Percentiles rank a stretch among this genome's conserved stretches.
Evolutionary conservation across 257 asterid species (phyloP).

Genomic region (Echites panduratus): DNA sequence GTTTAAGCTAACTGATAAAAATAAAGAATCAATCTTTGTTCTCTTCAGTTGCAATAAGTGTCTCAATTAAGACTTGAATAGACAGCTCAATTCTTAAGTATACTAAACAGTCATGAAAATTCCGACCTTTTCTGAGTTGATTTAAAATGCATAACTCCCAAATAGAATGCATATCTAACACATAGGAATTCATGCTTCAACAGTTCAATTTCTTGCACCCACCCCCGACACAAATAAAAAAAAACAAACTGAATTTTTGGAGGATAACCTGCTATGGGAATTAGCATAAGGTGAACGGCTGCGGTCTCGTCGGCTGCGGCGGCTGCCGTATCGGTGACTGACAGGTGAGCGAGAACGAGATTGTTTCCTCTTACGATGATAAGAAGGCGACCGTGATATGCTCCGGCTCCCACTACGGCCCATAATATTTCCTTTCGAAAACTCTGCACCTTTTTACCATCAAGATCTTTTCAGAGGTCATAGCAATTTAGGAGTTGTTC

Average conservation of each 20-base stretch:
- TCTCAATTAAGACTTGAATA: background rate
- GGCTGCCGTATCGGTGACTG: slow-evolving; percentile 41
- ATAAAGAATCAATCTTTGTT: background rate
- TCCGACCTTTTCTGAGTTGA: background rate
- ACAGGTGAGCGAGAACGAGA: slow-evolving; percentile 81
- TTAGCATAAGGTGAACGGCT: slow-evolving; percentile 50
- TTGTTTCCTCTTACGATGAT: slow-evolving; percentile 53
- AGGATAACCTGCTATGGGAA: slow-evolving; percentile 36
- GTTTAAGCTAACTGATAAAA: background rate
- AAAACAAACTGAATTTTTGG: slow-evolving; percentile 6
- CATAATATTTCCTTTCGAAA: background rate
- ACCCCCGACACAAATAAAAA: background rate
- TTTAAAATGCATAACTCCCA: background rate
- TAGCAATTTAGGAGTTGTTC: no score
- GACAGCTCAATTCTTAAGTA: background rate
- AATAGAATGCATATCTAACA: background rate
- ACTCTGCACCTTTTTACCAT: background rate
- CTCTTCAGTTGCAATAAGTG: background rate
- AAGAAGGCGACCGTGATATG: slow-evolving; percentile 72
- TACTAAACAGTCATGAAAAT: background rate
- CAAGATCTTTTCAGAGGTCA: background rate
- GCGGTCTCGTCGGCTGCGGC: slow-evolving; percentile 60
- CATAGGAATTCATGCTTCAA: background rate
- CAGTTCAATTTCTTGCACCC: background rate
- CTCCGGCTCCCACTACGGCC: slow-evolving; percentile 36